Evolutionary conservation across 75 land plant genomes (phyloP).

Genomic region (Larix kaempferi): DNA sequence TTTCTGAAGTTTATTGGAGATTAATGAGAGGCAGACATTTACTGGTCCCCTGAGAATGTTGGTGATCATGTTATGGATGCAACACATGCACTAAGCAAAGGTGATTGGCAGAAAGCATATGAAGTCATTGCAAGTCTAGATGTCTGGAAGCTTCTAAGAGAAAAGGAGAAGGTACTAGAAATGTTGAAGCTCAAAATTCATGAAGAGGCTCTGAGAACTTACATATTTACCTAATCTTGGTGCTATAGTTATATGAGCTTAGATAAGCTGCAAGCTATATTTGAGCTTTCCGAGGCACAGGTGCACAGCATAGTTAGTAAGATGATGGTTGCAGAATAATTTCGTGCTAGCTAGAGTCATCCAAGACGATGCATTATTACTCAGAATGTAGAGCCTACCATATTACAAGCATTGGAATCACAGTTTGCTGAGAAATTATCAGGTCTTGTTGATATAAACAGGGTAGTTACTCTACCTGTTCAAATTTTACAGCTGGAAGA

Average conservation of each 20-base stretch:
- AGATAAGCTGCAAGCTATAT: constrained; percentile 76
- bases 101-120: constrained; percentile 73
- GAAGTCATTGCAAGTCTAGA: constrained; percentile 66
- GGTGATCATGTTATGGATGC: constrained; percentile 93
- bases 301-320: constrained; percentile 82
- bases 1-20: constrained; percentile 71
- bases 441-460: constrained; percentile 65
- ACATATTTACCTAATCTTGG: constrained; percentile 69
- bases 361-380: constrained; percentile 73
- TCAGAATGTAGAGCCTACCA: constrained; percentile 72
- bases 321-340: constrained; percentile 86
- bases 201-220: constrained; percentile 92
- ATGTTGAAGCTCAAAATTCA: constrained; percentile 84
- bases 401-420: constrained; percentile 72
- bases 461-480: constrained; percentile 21
- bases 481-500: constrained; percentile 25
- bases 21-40: constrained; percentile 77
- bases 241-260: constrained; percentile 72
- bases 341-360: constrained; percentile 92
- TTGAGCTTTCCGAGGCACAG: constrained; percentile 64
- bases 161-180: constrained; percentile 55
- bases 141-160: constrained; percentile 77
- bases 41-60: constrained; percentile 93
- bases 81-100: constrained; percentile 62
- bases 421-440: constrained; percentile 75